Evolutionary conservation across 768 basidiomycete genomes (phyloP).

Genomic region (Mycena capillaripes): DNA sequence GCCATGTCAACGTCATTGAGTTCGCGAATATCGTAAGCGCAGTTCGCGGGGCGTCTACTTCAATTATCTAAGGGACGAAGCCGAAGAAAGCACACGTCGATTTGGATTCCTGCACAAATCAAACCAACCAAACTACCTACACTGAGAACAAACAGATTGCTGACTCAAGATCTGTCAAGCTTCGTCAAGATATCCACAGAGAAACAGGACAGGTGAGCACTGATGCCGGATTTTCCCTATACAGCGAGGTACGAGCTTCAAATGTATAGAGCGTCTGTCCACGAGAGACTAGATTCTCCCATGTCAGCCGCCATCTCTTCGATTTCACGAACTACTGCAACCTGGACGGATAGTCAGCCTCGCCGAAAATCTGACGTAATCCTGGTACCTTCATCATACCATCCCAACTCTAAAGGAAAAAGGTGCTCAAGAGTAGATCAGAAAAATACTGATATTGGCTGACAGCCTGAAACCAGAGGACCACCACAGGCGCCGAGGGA

Average conservation of each 20-base stretch:
- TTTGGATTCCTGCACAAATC: no score
- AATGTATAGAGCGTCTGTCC: no score
- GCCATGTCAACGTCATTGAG: no score
- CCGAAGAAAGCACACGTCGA: no score
- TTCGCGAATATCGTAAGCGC: no score
- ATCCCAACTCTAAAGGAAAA: neutral
- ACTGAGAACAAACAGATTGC: no score
- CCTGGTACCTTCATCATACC: neutral
- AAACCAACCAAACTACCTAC: no score
- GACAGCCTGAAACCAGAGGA: neutral
- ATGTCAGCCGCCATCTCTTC: neutral
- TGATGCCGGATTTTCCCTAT: neutral
- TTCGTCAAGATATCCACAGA: neutral
- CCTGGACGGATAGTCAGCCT: neutral
- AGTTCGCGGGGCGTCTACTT: no score
- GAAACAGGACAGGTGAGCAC: neutral
- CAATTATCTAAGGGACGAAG: no score
- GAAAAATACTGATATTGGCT: neutral
- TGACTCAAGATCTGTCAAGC: neutral
- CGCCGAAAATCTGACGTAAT: neutral
- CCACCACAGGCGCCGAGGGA: neutral
- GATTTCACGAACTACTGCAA: neutral
- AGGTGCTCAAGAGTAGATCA: no score
- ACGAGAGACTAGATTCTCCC: no score
- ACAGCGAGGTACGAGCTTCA: no score